Conservation (phyloP, 1,284 basidiomycete species). For the Apiotrichum domesticum region DNA sequence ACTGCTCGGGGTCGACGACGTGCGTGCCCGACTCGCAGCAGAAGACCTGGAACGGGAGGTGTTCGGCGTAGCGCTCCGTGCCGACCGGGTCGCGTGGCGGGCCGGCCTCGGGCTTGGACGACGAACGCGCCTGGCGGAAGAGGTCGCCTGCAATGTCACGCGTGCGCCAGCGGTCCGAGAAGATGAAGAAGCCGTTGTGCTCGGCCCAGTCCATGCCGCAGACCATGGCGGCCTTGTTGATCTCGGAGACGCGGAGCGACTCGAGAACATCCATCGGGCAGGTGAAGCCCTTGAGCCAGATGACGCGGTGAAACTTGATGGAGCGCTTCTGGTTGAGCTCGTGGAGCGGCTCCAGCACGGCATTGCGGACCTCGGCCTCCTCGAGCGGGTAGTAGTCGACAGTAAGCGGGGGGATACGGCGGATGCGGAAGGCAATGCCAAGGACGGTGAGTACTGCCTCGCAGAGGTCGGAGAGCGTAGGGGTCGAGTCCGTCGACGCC, state of each 20-base stretch:
- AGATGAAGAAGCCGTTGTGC: constrained; percentile 91
- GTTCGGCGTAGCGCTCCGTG: constrained; percentile 73
- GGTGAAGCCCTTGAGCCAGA: constrained; percentile 95
- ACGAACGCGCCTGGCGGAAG: constrained; percentile 89
- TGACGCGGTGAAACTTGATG: constrained; percentile 77
- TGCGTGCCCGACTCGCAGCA: constrained; percentile 95
- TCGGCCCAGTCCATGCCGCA: constrained; percentile 99
- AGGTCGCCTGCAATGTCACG: constrained; percentile 92
- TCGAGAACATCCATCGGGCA: constrained; percentile 94
- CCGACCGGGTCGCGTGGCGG: constrained; percentile 78
- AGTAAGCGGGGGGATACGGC: constrained; percentile 80
- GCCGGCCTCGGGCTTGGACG: constrained; percentile 78
- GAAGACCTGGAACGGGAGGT: constrained; percentile 92
- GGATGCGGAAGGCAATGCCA: constrained; percentile 82
- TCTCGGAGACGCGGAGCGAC: constrained; percentile 78
- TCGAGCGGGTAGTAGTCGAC: constrained; percentile 88
- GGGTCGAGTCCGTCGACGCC: constrained; percentile 83
- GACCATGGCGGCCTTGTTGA: constrained; percentile 89
- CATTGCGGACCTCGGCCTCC: constrained; percentile 84
- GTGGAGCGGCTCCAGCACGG: constrained; percentile 80
- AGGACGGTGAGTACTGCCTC: constrained; percentile 86
- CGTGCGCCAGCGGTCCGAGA: constrained; percentile 92
- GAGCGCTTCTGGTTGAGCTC: constrained; percentile 69
- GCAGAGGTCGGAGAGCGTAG: constrained; percentile 82
- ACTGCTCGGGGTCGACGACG: constrained; percentile 84